Conservation (phyloP, 805 yeast genomes). For the Lipomyces spencermartinsiae region DNA sequence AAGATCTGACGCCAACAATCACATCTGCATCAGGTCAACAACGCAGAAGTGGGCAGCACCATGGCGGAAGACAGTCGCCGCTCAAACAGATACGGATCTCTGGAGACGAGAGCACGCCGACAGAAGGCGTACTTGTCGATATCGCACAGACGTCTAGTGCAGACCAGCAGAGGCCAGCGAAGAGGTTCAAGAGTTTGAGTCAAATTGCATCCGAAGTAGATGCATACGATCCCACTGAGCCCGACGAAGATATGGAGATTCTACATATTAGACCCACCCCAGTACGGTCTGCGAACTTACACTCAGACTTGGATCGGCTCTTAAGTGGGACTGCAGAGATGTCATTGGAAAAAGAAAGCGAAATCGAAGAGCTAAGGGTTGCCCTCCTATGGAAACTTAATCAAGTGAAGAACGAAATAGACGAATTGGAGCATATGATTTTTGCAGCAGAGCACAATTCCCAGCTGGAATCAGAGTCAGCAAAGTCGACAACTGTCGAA, state of each 20-base stretch:
- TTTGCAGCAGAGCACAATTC: background rate
- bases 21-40: conserved; percentile 1
- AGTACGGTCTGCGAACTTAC: background rate
- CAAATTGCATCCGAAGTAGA: conserved; percentile 21
- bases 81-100: background rate
- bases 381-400: conserved; percentile 15
- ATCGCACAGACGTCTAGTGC: background rate
- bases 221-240: background rate
- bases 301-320: background rate
- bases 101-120: background rate
- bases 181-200: conserved; percentile 21
- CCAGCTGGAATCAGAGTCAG: background rate
- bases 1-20: background rate
- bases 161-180: conserved; percentile 7
- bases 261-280: background rate
- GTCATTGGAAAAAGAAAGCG: conserved; percentile 11
- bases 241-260: background rate
- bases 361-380: conserved; percentile 12
- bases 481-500: background rate
- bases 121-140: background rate
- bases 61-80: background rate
- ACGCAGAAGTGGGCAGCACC: background rate
- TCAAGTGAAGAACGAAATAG: conserved; percentile 13
- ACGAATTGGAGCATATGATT: conserved; percentile 2
- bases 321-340: conserved; percentile 3